Percentiles rank a stretch among this genome's conserved stretches.
phyloP scores from a whole-genome alignment of 2,329 filamentous ascomycete species.

The Penicillium frequentans region DNA sequence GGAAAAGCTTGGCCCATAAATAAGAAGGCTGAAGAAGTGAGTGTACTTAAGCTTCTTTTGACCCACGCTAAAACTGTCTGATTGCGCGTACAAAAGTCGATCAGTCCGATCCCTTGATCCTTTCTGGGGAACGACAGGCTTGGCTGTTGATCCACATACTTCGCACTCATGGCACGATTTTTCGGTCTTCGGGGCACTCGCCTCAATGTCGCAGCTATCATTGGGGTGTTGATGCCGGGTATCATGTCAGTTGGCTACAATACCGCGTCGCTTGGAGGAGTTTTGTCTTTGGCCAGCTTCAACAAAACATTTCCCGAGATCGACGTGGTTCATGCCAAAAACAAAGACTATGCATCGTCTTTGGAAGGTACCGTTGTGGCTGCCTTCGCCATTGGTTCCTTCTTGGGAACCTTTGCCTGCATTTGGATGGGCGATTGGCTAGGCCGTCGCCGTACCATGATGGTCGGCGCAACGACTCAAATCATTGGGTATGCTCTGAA shows the following conservation, averaged over 20 bases:
- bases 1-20: not conserved
- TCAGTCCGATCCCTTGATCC: slow-evolving; percentile 8
- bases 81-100: not conserved
- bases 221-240: slow-evolving; percentile 23
- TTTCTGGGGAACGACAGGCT: not conserved
- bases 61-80: not conserved
- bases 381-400: slow-evolving; percentile 18
- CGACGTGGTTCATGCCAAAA: slow-evolving; percentile 8
- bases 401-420: slow-evolving; percentile 20
- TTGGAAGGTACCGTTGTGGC: slow-evolving; percentile 22
- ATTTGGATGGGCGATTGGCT: slow-evolving; percentile 22
- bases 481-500: slow-evolving; percentile 16
- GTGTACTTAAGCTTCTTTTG: not conserved
- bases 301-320: slow-evolving; percentile 21
- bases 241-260: slow-evolving; percentile 22
- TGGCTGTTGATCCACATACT: slow-evolving; percentile 10
- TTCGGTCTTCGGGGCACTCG: slow-evolving; percentile 22
- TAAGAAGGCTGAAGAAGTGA: not conserved
- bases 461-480: slow-evolving; percentile 17
- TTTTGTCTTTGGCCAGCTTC: slow-evolving; percentile 17
- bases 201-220: slow-evolving; percentile 19
- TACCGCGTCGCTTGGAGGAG: slow-evolving; percentile 20
- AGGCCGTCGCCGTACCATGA: slow-evolving; percentile 22
- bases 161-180: slow-evolving; percentile 14
- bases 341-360: slow-evolving; percentile 13